Evolutionary conservation across 192 early-diverging fungal species (phyloP).

Genomic region (Backusella morwellensis): DNA sequence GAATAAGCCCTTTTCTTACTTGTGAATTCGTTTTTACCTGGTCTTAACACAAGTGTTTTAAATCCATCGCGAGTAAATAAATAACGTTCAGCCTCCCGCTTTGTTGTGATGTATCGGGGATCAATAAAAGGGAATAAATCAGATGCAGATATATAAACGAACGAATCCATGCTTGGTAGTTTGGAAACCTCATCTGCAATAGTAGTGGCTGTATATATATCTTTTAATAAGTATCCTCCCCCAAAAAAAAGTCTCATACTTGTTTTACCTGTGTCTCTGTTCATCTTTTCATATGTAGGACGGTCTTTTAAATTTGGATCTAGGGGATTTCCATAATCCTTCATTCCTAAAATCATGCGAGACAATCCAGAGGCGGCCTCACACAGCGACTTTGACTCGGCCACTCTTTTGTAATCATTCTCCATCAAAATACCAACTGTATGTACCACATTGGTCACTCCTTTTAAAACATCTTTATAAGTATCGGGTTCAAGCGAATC

Average conservation of each 20-base stretch:
- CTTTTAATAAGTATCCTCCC: no score
- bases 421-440: constrained; percentile 73
- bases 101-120: constrained; percentile 69
- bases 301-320: constrained; percentile 35
- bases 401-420: constrained; percentile 59
- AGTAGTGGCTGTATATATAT: constrained; percentile 42
- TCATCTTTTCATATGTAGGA: constrained; percentile 60
- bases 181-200: constrained; percentile 53
- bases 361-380: constrained; percentile 33
- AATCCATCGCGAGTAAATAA: constrained; percentile 48
- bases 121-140: constrained; percentile 62
- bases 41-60: constrained; percentile 55
- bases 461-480: constrained; percentile 49
- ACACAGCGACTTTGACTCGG: constrained; percentile 32
- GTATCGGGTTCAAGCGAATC: constrained; percentile 62
- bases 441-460: constrained; percentile 66
- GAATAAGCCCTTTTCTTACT: neutral
- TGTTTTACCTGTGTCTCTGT: constrained; percentile 64
- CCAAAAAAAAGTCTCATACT: neutral
- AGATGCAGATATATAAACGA: constrained; percentile 69
- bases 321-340: constrained; percentile 45
- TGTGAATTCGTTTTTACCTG: constrained; percentile 29
- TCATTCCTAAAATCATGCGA: constrained; percentile 25
- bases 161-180: constrained; percentile 43
- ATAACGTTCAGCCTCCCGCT: constrained; percentile 65